A percentile compares a stretch with the other conserved stretches of the same genome.
Evolutionary conservation across 2,329 filamentous ascomycete genomes (phyloP).

Genomic region (Botrytis byssoidea): DNA sequence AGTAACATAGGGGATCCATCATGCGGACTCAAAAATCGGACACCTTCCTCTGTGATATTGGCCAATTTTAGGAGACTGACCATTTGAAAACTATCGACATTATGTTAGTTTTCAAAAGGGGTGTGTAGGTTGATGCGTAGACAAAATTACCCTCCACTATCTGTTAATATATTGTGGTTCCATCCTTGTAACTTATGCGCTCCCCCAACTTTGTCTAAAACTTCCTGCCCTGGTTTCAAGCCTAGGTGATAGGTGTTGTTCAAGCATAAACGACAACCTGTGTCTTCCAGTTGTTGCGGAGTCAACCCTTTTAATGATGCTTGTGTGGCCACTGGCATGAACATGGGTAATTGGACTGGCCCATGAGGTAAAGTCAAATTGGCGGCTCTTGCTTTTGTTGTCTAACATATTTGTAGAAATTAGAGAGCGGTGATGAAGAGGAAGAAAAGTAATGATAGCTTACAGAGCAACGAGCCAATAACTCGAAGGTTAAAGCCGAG

Average conservation of each 20-base stretch:
- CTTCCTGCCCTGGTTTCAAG: conserved; percentile 88
- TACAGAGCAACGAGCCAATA: conserved; percentile 78
- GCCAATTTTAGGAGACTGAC: conserved; percentile 92
- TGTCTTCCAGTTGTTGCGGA: conserved; percentile 85
- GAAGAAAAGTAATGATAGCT: conserved; percentile 37
- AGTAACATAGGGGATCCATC: conserved; percentile 95
- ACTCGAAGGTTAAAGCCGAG: conserved; percentile 74
- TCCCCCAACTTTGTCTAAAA: conserved; percentile 82
- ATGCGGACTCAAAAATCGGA: conserved; percentile 93
- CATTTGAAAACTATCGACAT: conserved; percentile 84
- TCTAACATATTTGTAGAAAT: conserved; percentile 51
- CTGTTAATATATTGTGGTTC: conserved; percentile 91
- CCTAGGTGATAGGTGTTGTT: conserved; percentile 99
- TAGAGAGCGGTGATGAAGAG: conserved; percentile 9
- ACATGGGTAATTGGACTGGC: conserved; percentile 83
- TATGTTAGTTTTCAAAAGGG: conserved; percentile 15
- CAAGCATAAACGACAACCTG: conserved; percentile 83
- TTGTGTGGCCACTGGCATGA: conserved; percentile 98
- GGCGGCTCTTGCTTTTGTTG: conserved; percentile 89
- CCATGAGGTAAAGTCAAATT: conserved; percentile 88
- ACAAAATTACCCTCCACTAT: conserved; percentile 62
- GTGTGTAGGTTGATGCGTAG: conserved; percentile 9
- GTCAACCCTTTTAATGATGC: conserved; percentile 93
- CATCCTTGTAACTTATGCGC: conserved; percentile 94
- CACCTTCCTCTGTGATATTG: conserved; percentile 88